These are phyloP conservation scores for Ceratobasidium sp. DNA, from an alignment of 1,284 basidiomycete species.

Conservation along the genomic window DNA sequence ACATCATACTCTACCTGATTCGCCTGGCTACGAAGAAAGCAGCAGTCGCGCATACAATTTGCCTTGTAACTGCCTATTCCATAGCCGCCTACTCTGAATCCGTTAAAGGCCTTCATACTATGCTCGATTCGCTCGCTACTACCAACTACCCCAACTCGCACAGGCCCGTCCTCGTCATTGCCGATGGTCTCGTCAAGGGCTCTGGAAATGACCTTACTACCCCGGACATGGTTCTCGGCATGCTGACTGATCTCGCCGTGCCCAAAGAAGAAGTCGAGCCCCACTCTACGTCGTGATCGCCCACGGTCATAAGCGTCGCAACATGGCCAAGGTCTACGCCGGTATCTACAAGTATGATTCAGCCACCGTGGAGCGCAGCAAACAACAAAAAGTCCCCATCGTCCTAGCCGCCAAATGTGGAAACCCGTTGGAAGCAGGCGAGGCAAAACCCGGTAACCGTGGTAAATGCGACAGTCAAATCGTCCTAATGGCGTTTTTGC, in stretches of 20 bases:
- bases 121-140: conserved; percentile 94
- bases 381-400: conserved; percentile 96
- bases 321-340: conserved; percentile 98
- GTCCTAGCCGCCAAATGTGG: conserved; percentile 93
- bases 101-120: conserved; percentile 93
- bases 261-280: conserved; percentile 85
- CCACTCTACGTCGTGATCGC: conserved; percentile 98
- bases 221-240: conserved; percentile 90
- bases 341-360: conserved; percentile 98
- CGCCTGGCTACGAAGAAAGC: conserved; percentile 74
- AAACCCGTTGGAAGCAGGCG: conserved; percentile 85
- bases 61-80: conserved; percentile 97
- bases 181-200: conserved; percentile 98
- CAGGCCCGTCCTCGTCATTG: conserved; percentile 93
- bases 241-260: conserved; percentile 98
- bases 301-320: conserved; percentile 98
- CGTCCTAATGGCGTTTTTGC: conserved; percentile 95
- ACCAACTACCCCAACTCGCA: conserved; percentile 99
- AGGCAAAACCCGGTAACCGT: conserved; percentile 95
- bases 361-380: conserved; percentile 86
- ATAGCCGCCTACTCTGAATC: conserved; percentile 99
- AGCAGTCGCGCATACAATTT: conserved; percentile 91
- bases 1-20: conserved; percentile 74
- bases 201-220: conserved; percentile 85
- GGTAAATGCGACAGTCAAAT: conserved; percentile 99